phyloP scores from a whole-genome alignment of 495 filamentous ascomycete species.

The Staphylotrichum longicolle region DNA sequence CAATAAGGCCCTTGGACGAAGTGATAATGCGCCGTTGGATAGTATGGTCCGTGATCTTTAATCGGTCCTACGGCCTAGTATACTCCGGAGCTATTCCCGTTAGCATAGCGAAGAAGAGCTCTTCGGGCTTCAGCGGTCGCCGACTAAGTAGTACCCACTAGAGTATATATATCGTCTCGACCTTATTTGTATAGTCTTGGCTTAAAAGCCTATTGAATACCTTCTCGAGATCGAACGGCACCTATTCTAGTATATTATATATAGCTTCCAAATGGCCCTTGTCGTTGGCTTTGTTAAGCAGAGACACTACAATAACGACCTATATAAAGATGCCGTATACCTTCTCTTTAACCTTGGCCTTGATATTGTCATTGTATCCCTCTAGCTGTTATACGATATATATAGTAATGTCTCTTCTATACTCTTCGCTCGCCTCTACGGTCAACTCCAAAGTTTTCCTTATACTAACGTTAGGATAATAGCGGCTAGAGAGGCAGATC shows the following conservation, averaged over 20 bases:
- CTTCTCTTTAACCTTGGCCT: slow-evolving; percentile 35
- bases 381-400: slow-evolving; percentile 2
- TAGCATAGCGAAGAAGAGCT: slow-evolving; percentile 1
- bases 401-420: background rate
- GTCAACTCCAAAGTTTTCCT: slow-evolving; percentile 18
- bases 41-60: slow-evolving; percentile 16
- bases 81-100: slow-evolving; percentile 10
- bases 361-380: slow-evolving; percentile 26
- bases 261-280: slow-evolving; percentile 27
- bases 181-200: background rate
- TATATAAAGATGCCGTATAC: slow-evolving; percentile 48
- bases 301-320: slow-evolving; percentile 44
- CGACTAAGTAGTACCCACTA: background rate
- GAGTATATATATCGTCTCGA: background rate
- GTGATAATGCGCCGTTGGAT: background rate
- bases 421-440: background rate
- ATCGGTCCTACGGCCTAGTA: slow-evolving; percentile 14
- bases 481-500: slow-evolving; percentile 51
- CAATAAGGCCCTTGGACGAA: slow-evolving; percentile 37
- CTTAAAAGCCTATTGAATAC: slow-evolving; percentile 25
- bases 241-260: background rate
- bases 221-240: slow-evolving; percentile 28
- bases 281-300: slow-evolving; percentile 38
- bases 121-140: slow-evolving; percentile 3
- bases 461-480: slow-evolving; percentile 47